Conservation (phyloP, 768 basidiomycete genomes). For the Termitomyces bulborhizus region DNA sequence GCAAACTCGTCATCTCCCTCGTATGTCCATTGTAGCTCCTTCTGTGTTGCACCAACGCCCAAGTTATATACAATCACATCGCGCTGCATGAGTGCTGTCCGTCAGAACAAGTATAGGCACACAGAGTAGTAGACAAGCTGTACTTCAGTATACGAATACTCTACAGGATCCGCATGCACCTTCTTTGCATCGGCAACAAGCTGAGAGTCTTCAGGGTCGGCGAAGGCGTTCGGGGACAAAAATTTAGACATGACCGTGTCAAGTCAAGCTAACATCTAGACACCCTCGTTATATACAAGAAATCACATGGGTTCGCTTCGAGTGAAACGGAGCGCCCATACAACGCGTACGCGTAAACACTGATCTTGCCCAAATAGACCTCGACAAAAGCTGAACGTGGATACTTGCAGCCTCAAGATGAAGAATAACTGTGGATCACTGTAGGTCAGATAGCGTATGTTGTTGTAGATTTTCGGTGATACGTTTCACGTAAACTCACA, state of each 20-base stretch:
- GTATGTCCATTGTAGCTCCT: constrained; percentile 87
- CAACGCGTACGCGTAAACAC: not conserved
- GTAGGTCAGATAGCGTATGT: no score
- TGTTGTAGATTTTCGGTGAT: no score
- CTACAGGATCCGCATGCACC: constrained; percentile 40
- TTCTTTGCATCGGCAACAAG: constrained; percentile 82
- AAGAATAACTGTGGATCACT: no score
- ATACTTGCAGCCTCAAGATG: no score
- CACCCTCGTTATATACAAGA: not conserved
- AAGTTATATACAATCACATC: constrained; percentile 95
- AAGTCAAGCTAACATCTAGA: not conserved
- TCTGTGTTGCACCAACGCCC: constrained; percentile 88
- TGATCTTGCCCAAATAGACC: not conserved
- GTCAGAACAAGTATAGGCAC: not conserved
- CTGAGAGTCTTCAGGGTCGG: constrained; percentile 77
- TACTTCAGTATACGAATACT: constrained; percentile 74
- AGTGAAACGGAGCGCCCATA: not conserved
- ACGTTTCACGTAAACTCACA: no score
- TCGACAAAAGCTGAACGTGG: no score
- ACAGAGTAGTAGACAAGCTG: not conserved
- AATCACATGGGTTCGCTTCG: constrained; percentile 3
- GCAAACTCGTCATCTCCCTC: constrained; percentile 85
- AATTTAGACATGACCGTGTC: constrained; percentile 40
- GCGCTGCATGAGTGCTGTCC: constrained; percentile 30
- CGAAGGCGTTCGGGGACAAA: constrained; percentile 43